Percentiles rank a stretch among this genome's conserved stretches.
phyloP scores from a whole-genome alignment of 2,329 filamentous ascomycete genomes.

The Ophiocordyceps camponoti-floridani region DNA sequence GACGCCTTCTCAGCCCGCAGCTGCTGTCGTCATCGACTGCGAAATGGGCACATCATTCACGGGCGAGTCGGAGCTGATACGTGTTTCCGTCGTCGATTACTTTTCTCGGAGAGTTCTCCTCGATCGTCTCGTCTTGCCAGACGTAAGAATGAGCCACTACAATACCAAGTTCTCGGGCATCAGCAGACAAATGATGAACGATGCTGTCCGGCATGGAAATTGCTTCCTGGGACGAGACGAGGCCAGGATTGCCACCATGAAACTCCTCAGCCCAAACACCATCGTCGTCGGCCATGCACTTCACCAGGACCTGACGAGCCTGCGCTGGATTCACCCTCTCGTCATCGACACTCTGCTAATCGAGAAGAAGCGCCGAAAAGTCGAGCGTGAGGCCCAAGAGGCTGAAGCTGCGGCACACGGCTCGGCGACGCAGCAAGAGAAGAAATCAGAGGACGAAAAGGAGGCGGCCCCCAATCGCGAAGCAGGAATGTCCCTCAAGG shows the following conservation, averaged over 20 bases:
- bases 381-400: slow-evolving; percentile 4
- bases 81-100: slow-evolving; percentile 31
- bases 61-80: slow-evolving; percentile 31
- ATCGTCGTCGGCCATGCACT: slow-evolving; percentile 29
- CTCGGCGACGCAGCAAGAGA: background rate
- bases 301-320: slow-evolving; percentile 20
- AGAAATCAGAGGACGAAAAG: background rate
- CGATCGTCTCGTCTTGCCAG: slow-evolving; percentile 30
- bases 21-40: slow-evolving; percentile 30
- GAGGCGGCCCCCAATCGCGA: slow-evolving; percentile 2
- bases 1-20: slow-evolving; percentile 1
- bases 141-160: slow-evolving; percentile 25
- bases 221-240: slow-evolving; percentile 22
- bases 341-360: slow-evolving; percentile 27
- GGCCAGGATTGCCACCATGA: slow-evolving; percentile 23
- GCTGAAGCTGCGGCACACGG: background rate
- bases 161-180: slow-evolving; percentile 34
- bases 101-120: slow-evolving; percentile 28
- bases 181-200: slow-evolving; percentile 17
- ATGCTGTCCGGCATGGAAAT: slow-evolving; percentile 11
- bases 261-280: slow-evolving; percentile 24
- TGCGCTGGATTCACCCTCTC: slow-evolving; percentile 27
- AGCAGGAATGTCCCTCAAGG: slow-evolving; percentile 19
- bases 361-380: slow-evolving; percentile 8
- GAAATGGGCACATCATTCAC: slow-evolving; percentile 30